Conservation (phyloP, 345 rosid genomes). For the Euphorbia lathyris region DNA sequence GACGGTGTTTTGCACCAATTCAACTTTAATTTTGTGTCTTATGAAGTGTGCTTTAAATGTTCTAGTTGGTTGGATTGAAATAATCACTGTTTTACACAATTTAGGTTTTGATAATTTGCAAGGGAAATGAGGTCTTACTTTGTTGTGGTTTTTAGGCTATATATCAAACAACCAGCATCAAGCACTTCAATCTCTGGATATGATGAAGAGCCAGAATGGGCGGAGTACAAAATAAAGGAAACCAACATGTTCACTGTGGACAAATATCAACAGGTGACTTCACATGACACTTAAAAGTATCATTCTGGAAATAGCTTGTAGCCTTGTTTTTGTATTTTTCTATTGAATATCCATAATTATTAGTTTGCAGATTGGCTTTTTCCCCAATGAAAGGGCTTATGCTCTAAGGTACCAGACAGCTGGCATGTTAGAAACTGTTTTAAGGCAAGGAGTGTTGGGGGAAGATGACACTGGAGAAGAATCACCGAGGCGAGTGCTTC, state of each 20-base stretch:
- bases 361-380: slow-evolving; percentile 91
- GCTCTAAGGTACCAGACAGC: slow-evolving; percentile 82
- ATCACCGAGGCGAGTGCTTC: slow-evolving; percentile 64
- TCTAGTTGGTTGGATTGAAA: background rate
- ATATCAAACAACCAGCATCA: slow-evolving; percentile 70
- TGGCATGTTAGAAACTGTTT: slow-evolving; percentile 76
- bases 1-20: background rate
- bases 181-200: slow-evolving; percentile 49
- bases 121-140: background rate
- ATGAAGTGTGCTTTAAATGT: background rate
- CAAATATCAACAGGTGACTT: slow-evolving; percentile 84
- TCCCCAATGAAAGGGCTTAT: slow-evolving; percentile 78
- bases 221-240: slow-evolving; percentile 89
- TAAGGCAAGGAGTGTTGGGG: slow-evolving; percentile 91
- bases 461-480: slow-evolving; percentile 97
- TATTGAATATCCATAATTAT: slow-evolving; percentile 47
- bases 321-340: slow-evolving; percentile 18
- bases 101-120: background rate
- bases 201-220: slow-evolving; percentile 75
- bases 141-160: slow-evolving; percentile 45
- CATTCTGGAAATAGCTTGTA: slow-evolving; percentile 1
- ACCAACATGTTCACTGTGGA: slow-evolving; percentile 90
- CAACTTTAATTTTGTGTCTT: background rate
- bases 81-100: background rate
- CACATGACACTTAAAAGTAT: slow-evolving; percentile 17